A percentile compares a stretch with the other conserved stretches of the same genome.
phyloP scores from a whole-genome alignment of 768 basidiomycete genomes.

The Trametes coccinea region DNA sequence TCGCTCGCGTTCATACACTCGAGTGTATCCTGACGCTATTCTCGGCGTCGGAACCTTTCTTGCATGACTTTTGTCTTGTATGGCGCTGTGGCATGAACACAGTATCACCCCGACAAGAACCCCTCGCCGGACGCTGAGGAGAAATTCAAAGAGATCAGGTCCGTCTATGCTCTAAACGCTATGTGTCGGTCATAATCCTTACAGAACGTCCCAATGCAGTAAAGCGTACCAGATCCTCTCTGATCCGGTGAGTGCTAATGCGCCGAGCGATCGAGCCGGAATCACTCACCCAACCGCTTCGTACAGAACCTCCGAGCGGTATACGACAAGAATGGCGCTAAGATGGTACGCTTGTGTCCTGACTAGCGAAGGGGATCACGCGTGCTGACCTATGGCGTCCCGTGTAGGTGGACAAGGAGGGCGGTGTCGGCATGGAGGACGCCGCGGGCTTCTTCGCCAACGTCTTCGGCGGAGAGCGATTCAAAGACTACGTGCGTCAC shows the following conservation, averaged over 20 bases:
- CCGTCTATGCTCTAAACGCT: constrained; percentile 26
- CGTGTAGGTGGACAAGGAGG: constrained; percentile 69
- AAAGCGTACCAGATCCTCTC: constrained; percentile 95
- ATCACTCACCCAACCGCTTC: constrained; percentile 5
- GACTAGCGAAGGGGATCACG: no score
- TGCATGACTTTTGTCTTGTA: not conserved
- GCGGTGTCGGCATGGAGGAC: constrained; percentile 80
- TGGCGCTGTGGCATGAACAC: not conserved
- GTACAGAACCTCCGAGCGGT: constrained; percentile 76
- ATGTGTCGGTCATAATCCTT: not conserved
- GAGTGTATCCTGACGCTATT: not conserved
- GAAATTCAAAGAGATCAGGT: constrained; percentile 97
- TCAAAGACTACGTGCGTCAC: constrained; percentile 80
- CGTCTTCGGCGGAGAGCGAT: constrained; percentile 94
- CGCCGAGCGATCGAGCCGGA: not conserved
- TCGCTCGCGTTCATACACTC: not conserved
- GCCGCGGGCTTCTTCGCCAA: constrained; percentile 94
- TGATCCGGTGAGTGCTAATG: constrained; percentile 55
- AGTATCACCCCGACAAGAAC: constrained; percentile 98
- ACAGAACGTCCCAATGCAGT: constrained; percentile 39
- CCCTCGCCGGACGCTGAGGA: constrained; percentile 89
- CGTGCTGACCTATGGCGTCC: constrained; percentile 3
- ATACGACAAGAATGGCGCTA: constrained; percentile 95
- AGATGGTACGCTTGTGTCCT: constrained; percentile 55
- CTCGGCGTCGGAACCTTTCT: not conserved